Percentiles rank a stretch among this genome's conserved stretches.
phyloP scores from a whole-genome alignment of 2,329 filamentous ascomycete genomes.

The Alternaria triticina region DNA sequence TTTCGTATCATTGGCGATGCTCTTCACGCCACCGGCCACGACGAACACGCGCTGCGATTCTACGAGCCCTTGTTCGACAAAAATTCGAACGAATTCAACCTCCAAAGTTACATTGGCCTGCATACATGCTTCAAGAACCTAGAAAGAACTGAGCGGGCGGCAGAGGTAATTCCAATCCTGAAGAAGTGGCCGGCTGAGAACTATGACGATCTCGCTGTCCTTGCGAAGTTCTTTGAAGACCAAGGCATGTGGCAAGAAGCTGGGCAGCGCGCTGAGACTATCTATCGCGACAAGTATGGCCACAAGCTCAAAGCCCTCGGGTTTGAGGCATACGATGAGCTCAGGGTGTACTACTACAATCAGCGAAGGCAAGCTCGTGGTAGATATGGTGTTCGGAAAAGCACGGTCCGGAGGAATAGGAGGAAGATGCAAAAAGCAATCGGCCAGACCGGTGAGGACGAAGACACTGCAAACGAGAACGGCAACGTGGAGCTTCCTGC shows the following conservation, averaged over 20 bases:
- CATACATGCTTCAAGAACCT: conserved; percentile 70
- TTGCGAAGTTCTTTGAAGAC: conserved; percentile 83
- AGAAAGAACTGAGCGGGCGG: conserved; percentile 70
- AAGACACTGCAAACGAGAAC: conserved; percentile 21
- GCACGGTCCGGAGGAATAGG: conserved; percentile 32
- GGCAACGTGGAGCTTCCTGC: conserved; percentile 23
- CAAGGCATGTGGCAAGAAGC: conserved; percentile 66
- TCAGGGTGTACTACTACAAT: conserved; percentile 34
- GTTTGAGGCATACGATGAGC: conserved; percentile 37
- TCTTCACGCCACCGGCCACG: conserved; percentile 58
- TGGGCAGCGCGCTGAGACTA: conserved; percentile 63
- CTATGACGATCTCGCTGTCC: conserved; percentile 76
- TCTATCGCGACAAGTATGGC: conserved; percentile 68
- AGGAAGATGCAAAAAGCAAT: conserved; percentile 35
- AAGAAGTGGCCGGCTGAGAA: conserved; percentile 74
- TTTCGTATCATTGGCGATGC: conserved; percentile 73
- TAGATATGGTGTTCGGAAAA: conserved; percentile 36
- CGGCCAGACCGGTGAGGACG: conserved; percentile 22
- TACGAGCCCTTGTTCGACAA: conserved; percentile 56
- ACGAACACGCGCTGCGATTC: conserved; percentile 64
- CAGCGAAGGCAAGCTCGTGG: conserved; percentile 36
- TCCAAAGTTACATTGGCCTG: conserved; percentile 45
- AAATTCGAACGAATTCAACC: conserved; percentile 28
- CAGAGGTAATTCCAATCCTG: conserved; percentile 77
- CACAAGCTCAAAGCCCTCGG: conserved; percentile 54